phyloP scores from a whole-genome alignment of 306 rosid genomes.

The Cucurbita moschata region DNA sequence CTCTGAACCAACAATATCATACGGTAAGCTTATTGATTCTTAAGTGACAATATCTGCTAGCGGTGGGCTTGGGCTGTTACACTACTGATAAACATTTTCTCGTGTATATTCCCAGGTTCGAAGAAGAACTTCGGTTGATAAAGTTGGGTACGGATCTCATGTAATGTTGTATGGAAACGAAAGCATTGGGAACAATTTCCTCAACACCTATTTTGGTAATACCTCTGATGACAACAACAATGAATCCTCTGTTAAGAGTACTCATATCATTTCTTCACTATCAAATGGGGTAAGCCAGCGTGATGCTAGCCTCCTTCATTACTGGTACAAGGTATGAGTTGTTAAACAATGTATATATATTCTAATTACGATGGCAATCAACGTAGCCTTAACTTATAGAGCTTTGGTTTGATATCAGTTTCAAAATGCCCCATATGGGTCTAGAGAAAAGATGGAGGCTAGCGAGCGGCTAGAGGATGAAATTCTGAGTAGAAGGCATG shows the following conservation, averaged over 20 bases:
- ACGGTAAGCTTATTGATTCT: slow-evolving; percentile 8
- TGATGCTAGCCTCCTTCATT: slow-evolving; percentile 28
- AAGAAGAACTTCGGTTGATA: slow-evolving; percentile 14
- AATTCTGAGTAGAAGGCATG: slow-evolving; percentile 17
- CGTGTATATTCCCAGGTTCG: slow-evolving; percentile 19
- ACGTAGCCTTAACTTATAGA: neutral
- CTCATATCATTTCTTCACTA: neutral
- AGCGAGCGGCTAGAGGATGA: slow-evolving; percentile 17
- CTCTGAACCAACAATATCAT: slow-evolving; percentile 32
- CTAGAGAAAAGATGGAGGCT: slow-evolving; percentile 25
- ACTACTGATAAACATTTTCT: neutral
- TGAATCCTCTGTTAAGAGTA: neutral
- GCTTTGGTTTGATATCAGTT: slow-evolving; percentile 11
- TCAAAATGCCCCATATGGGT: slow-evolving; percentile 23
- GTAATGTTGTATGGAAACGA: slow-evolving; percentile 45
- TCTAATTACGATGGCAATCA: neutral
- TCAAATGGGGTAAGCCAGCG: slow-evolving; percentile 22
- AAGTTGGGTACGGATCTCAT: neutral
- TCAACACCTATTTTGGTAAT: slow-evolving; percentile 30
- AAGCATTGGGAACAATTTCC: neutral
- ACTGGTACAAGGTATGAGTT: slow-evolving; percentile 25
- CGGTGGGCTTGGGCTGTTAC: neutral
- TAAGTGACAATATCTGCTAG: neutral
- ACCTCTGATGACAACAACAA: neutral
- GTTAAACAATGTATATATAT: neutral